Evolutionary conservation across 2,329 filamentous ascomycete genomes (phyloP).

Genomic region (Ilyonectria robusta): DNA sequence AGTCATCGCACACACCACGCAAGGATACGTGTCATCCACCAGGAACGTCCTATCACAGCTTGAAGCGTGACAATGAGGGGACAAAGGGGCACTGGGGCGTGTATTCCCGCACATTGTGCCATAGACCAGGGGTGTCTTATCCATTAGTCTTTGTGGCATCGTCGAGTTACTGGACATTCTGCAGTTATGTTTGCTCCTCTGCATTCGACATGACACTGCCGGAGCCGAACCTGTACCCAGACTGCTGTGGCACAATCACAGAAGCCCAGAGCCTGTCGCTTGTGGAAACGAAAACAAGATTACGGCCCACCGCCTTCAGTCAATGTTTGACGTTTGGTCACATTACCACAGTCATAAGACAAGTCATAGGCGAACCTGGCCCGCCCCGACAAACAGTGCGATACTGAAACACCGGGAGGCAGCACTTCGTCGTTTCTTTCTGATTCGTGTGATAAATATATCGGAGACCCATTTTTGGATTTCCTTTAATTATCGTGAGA

Average conservation of each 20-base stretch:
- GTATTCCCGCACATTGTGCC: background rate
- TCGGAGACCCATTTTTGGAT: too few species aligned
- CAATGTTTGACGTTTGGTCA: slow-evolving; percentile 15
- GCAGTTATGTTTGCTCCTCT: slow-evolving; percentile 16
- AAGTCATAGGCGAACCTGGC: background rate
- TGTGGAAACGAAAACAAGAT: slow-evolving; percentile 18
- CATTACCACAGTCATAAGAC: slow-evolving; percentile 1
- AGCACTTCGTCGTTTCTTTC: background rate
- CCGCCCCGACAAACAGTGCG: background rate
- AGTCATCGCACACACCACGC: background rate
- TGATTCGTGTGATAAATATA: background rate
- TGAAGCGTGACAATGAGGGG: slow-evolving; percentile 6
- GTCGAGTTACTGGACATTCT: background rate
- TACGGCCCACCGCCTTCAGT: slow-evolving; percentile 21
- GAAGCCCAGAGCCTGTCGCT: slow-evolving; percentile 21
- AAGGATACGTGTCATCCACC: background rate
- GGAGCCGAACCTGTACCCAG: background rate
- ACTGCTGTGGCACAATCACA: slow-evolving; percentile 23
- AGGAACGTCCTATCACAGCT: background rate
- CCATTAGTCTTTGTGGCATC: background rate
- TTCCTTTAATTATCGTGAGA: background rate
- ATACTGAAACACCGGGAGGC: background rate
- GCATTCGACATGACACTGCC: background rate
- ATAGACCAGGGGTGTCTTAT: background rate
- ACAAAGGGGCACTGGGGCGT: background rate